These are phyloP conservation scores for Kwoniella heveanensis DNA, from an alignment of 768 basidiomycete genomes.

Conservation along the genomic window DNA sequence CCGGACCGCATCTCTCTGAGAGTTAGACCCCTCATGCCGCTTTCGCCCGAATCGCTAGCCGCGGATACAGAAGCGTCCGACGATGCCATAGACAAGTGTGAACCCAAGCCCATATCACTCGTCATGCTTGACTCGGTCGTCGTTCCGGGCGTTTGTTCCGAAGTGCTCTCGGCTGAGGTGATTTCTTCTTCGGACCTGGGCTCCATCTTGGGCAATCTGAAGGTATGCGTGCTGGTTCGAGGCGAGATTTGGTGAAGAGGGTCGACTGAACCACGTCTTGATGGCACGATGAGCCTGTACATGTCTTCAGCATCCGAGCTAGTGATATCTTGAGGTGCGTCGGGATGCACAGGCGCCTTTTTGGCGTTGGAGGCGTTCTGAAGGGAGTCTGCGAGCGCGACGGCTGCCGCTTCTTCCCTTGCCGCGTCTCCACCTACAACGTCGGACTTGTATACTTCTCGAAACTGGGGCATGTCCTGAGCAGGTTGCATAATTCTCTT, in stretches of 20 bases:
- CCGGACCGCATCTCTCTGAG: constrained; percentile 13
- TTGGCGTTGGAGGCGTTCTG: not conserved
- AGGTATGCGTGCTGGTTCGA: constrained; percentile 5
- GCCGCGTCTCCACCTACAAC: constrained; percentile 33
- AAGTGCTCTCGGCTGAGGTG: not conserved
- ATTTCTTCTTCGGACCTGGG: not conserved
- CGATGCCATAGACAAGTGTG: not conserved
- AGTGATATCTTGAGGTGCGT: not conserved
- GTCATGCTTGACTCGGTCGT: constrained; percentile 11
- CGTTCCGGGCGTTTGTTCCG: not conserved
- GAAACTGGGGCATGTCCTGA: not conserved
- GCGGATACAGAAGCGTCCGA: constrained; percentile 3
- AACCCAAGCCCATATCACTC: constrained; percentile 5
- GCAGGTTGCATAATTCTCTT: constrained; percentile 32
- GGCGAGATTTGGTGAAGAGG: constrained; percentile 4
- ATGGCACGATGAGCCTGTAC: not conserved
- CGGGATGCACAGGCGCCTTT: not conserved
- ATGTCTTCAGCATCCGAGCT: not conserved
- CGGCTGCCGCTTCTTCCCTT: constrained; percentile 2
- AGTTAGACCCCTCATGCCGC: not conserved
- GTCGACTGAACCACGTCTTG: constrained; percentile 4
- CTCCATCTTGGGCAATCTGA: not conserved
- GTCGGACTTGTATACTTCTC: constrained; percentile 33
- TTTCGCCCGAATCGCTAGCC: constrained; percentile 2
- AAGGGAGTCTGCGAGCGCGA: not conserved